A percentile compares a stretch with the other conserved stretches of the same genome.
Conservation (phyloP, 1,139 yeast genomes). For the Yamadazyma epiphylla region DNA sequence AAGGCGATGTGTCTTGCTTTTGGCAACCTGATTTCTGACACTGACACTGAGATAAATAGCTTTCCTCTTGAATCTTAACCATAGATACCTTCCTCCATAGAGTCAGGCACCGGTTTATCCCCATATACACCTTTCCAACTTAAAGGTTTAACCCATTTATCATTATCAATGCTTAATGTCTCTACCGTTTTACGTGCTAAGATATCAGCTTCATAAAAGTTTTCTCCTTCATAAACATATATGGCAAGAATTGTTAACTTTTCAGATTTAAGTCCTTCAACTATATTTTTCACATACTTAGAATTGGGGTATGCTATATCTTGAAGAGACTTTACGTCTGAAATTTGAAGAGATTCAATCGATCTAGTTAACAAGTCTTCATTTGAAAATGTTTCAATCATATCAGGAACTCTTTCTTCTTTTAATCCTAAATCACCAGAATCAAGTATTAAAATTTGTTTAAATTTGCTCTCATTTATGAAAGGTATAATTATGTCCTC, state of each 20-base stretch:
- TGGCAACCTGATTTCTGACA: not conserved
- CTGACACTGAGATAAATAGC: no score
- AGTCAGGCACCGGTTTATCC: constrained; percentile 56
- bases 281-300: constrained; percentile 13
- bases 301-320: constrained; percentile 13
- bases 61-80: constrained; percentile 36
- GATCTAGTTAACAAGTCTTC: constrained; percentile 32
- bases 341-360: constrained; percentile 25
- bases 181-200: constrained; percentile 42
- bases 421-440: constrained; percentile 65
- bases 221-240: constrained; percentile 87
- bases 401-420: constrained; percentile 20
- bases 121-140: constrained; percentile 92
- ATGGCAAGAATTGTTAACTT: constrained; percentile 27
- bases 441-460: constrained; percentile 56
- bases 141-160: constrained; percentile 50
- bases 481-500: constrained; percentile 52
- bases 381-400: constrained; percentile 27
- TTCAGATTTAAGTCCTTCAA: constrained; percentile 4
- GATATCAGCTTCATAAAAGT: constrained; percentile 63
- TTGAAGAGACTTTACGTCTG: constrained; percentile 7
- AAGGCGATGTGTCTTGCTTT: no score
- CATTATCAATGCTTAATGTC: constrained; percentile 21
- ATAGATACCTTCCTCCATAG: constrained; percentile 75
- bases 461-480: constrained; percentile 34